phyloP scores from a whole-genome alignment of 208 protist species.

The Acanthamoeba castellanii region DNA sequence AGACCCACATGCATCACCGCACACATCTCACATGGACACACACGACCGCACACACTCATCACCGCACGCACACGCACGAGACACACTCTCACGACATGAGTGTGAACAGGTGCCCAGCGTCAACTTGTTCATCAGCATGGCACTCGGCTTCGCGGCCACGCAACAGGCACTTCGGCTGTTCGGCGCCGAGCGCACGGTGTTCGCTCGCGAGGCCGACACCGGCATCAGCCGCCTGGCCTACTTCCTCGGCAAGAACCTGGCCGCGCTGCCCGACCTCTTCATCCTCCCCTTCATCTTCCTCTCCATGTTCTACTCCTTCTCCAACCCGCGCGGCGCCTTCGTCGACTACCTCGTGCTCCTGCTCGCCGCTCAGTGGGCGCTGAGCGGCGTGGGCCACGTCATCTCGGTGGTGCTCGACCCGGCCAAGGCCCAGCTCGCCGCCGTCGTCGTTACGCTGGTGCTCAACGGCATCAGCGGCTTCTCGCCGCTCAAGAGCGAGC shows the following conservation, averaged over 20 bases:
- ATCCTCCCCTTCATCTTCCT: slow-evolving; percentile 39
- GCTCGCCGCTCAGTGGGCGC: neutral
- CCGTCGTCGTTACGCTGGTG: slow-evolving; percentile 37
- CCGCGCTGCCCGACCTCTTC: slow-evolving; percentile 14
- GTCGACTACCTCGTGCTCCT: slow-evolving; percentile 15
- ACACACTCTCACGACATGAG: too few species aligned
- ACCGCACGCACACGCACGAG: too few species aligned
- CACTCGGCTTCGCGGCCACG: neutral
- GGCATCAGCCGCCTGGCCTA: slow-evolving; percentile 55
- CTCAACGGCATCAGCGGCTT: slow-evolving; percentile 8
- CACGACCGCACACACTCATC: neutral
- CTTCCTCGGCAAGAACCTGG: slow-evolving; percentile 74
- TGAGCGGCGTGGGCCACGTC: slow-evolving; percentile 23
- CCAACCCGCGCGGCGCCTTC: slow-evolving; percentile 49
- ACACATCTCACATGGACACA: neutral
- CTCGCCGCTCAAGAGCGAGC: slow-evolving; percentile 61
- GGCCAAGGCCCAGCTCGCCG: slow-evolving; percentile 29
- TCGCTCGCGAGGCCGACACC: neutral
- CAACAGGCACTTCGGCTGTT: slow-evolving; percentile 18
- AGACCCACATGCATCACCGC: neutral
- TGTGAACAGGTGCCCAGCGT: neutral
- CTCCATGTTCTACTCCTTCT: slow-evolving; percentile 60
- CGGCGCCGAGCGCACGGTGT: slow-evolving; percentile 33
- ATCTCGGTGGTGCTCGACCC: slow-evolving; percentile 58
- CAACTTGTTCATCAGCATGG: slow-evolving; percentile 57